These are phyloP conservation scores for Aspergillus jensenii DNA, from an alignment of 2,329 filamentous ascomycete genomes.

Conservation along the genomic window DNA sequence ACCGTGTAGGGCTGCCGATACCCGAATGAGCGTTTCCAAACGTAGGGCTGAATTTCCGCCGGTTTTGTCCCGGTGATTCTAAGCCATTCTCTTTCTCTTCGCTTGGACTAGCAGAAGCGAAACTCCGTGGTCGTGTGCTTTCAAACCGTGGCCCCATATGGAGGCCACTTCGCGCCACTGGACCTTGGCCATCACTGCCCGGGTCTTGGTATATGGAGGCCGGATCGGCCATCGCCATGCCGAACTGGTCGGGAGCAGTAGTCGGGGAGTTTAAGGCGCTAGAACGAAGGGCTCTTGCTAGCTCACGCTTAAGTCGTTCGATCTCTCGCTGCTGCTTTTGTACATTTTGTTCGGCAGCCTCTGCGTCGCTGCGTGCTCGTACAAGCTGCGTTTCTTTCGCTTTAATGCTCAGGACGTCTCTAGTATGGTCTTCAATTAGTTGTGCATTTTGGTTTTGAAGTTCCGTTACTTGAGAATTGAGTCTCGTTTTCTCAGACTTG, in stretches of 20 bases:
- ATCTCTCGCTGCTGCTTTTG: slow-evolving; percentile 84
- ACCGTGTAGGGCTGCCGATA: slow-evolving; percentile 40
- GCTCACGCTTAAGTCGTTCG: slow-evolving; percentile 87
- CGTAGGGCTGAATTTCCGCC: slow-evolving; percentile 47
- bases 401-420: slow-evolving; percentile 93
- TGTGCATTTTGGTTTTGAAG: slow-evolving; percentile 96
- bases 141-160: slow-evolving; percentile 43
- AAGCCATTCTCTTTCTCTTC: slow-evolving; percentile 73
- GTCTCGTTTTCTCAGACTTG: slow-evolving; percentile 75
- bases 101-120: slow-evolving; percentile 56
- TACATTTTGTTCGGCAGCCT: slow-evolving; percentile 82
- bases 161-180: slow-evolving; percentile 32
- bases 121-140: slow-evolving; percentile 41
- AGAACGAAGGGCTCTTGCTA: slow-evolving; percentile 51
- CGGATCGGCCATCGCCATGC: slow-evolving; percentile 51
- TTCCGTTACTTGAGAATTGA: slow-evolving; percentile 86
- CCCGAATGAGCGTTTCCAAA: slow-evolving; percentile 36
- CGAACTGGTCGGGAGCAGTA: slow-evolving; percentile 53
- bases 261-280: slow-evolving; percentile 40
- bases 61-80: slow-evolving; percentile 38
- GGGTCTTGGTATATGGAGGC: slow-evolving; percentile 42
- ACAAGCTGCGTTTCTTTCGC: slow-evolving; percentile 98
- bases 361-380: slow-evolving; percentile 83
- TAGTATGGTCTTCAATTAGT: slow-evolving; percentile 93
- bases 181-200: slow-evolving; percentile 27